phyloP scores from a whole-genome alignment of 164 flowering plant species.

The Hamamelis virginiana region DNA sequence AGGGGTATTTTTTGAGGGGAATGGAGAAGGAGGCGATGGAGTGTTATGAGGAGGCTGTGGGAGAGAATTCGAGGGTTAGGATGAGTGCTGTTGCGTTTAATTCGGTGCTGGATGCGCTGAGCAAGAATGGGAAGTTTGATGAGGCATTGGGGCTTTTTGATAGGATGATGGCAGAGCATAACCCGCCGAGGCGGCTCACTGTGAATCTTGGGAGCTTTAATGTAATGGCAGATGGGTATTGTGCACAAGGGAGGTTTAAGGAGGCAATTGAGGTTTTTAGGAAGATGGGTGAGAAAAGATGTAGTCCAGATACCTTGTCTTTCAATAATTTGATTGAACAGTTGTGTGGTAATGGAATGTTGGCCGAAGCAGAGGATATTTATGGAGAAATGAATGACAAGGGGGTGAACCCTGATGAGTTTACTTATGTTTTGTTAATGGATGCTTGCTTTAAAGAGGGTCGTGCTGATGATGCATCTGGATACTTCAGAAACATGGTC shows the following conservation, averaged over 20 bases:
- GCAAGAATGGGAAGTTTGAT: conserved; percentile 74
- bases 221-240: conserved; percentile 79
- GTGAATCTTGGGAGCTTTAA: conserved; percentile 88
- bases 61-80: conserved; percentile 41
- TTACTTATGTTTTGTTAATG: conserved; percentile 64
- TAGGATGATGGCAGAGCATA: conserved; percentile 58
- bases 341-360: conserved; percentile 62
- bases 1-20: conserved; percentile 70
- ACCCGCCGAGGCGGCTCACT: conserved; percentile 53
- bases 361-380: conserved; percentile 72
- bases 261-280: conserved; percentile 76
- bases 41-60: conserved; percentile 48
- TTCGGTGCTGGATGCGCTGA: conserved; percentile 73
- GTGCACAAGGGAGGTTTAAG: conserved; percentile 52
- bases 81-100: conserved; percentile 74
- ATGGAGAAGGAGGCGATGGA: conserved; percentile 92
- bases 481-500: conserved; percentile 73
- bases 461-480: conserved; percentile 70
- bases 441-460: conserved; percentile 69
- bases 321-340: conserved; percentile 83
- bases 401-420: conserved; percentile 77
- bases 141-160: conserved; percentile 73
- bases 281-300: conserved; percentile 73
- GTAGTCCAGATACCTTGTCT: conserved; percentile 70
- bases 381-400: conserved; percentile 64